phyloP scores from a whole-genome alignment of 305 asterid genomes.

The Fraxinus platypoda region DNA sequence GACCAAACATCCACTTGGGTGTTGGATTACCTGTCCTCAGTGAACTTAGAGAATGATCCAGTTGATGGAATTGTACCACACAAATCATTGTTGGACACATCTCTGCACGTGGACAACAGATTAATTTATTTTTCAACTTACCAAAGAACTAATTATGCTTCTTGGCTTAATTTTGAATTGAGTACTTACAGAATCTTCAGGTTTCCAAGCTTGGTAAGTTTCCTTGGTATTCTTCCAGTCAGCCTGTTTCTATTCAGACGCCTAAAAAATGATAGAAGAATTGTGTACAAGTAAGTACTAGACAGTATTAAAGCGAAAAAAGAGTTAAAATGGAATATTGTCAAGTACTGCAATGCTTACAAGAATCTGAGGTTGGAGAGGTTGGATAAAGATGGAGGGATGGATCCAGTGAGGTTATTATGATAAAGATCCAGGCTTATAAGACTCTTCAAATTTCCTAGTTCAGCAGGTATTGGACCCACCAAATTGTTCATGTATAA shows the following conservation, averaged over 20 bases:
- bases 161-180: not conserved
- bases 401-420: slow-evolving; percentile 50
- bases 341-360: slow-evolving; percentile 22
- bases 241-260: slow-evolving; percentile 52
- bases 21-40: slow-evolving; percentile 48
- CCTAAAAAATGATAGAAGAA: slow-evolving; percentile 22
- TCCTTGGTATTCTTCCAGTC: slow-evolving; percentile 63
- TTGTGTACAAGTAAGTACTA: no score
- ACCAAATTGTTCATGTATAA: slow-evolving; percentile 61
- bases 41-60: slow-evolving; percentile 56
- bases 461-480: slow-evolving; percentile 52
- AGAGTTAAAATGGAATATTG: not conserved
- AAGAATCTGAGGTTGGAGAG: slow-evolving; percentile 55
- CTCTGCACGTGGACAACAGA: slow-evolving; percentile 35
- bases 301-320: not conserved
- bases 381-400: slow-evolving; percentile 51
- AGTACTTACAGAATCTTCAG: slow-evolving; percentile 53
- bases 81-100: slow-evolving; percentile 55
- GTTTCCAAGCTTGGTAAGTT: slow-evolving; percentile 52
- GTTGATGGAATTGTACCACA: slow-evolving; percentile 58
- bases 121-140: not conserved
- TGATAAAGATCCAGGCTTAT: slow-evolving; percentile 57
- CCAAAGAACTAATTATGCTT: no score
- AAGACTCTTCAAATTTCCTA: slow-evolving; percentile 48
- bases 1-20: no score